These are phyloP conservation scores for Eimeria brunetti DNA, from an alignment of 169 alveolate species.

Conservation along the genomic window DNA sequence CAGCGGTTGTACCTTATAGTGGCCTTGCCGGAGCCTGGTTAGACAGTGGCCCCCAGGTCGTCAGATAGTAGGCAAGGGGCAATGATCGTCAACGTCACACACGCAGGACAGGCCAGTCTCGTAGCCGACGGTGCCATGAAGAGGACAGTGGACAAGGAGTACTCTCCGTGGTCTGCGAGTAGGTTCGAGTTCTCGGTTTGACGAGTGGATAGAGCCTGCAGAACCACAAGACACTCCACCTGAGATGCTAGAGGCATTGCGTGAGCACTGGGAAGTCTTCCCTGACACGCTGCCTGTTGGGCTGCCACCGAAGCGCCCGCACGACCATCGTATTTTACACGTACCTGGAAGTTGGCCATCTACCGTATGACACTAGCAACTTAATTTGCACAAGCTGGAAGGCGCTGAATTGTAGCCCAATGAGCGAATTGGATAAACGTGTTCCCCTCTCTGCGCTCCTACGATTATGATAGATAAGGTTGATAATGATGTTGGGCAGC, in stretches of 20 bases:
- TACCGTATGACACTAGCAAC: background rate
- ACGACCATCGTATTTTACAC: too few relatives aligned
- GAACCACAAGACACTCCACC: background rate
- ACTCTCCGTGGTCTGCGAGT: background rate
- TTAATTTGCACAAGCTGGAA: background rate
- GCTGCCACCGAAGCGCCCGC: constrained; percentile 35
- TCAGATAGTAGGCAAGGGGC: too few relatives aligned
- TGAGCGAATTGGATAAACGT: background rate
- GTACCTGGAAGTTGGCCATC: background rate
- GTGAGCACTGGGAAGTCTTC: background rate
- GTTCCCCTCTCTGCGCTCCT: background rate
- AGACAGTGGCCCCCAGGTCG: too few relatives aligned
- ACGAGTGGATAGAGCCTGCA: background rate
- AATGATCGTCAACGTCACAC: too few relatives aligned
- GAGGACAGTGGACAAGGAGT: background rate
- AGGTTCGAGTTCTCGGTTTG: background rate
- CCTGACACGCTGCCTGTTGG: background rate
- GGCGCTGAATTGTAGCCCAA: background rate
- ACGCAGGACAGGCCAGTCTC: too few relatives aligned
- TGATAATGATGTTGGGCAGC: background rate
- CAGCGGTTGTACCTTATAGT: too few relatives aligned
- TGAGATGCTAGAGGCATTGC: background rate
- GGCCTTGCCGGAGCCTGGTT: too few relatives aligned
- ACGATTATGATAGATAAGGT: background rate
- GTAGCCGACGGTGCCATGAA: background rate